Base-by-base conservation (phyloP, 805 yeast species). In the Ascoidea rubescens region DNA sequence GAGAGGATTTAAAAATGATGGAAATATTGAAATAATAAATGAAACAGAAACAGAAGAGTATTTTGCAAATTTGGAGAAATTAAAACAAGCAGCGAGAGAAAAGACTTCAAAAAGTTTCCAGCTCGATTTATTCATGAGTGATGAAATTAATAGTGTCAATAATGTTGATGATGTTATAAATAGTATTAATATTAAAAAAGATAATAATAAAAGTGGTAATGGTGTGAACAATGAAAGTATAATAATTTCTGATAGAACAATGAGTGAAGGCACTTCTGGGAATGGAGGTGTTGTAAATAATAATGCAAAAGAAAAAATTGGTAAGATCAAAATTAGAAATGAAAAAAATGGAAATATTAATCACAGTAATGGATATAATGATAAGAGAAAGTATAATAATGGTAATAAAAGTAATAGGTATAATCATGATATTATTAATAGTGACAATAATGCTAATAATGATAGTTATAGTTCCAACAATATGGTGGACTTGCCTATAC, bases 11-110 rank as follows among this genome's bases (percentile, higher is more conserved):
- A 58, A 65, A 31, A 74, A 79, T 55, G 71, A 79, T 56, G 85
- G 85, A 4, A 74, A 79, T 53, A 71, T 84, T 31, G 87, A 83
- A 50, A 71, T 85, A 5, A 56, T 63, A 7, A 69, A 74, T 32
- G 80, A 72, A 45, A 73, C 69, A 31, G 67, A 68, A 21, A 64
- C 61, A 5, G 61, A 61, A 10, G 60, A 57, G 2, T 55, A 55
- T 37, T 59, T 61, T 4, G 57, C 58, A 31, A 62, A 60, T 10
- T 53, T 56, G 49, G 60, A 59, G 30, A 56, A 64, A 43, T 51
- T 71, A 48, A 67, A 59, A 47, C 57, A 55, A 30, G 55, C 43
- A 10, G 10, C 49, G 4, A 56, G 56, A 31, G 50, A 57, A 37
- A 52, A 54, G 48, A 52, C 51, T 17, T 56, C 60, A 16, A 62